A percentile compares a stretch with the other conserved stretches of the same genome.
phyloP scores from a whole-genome alignment of 2,329 filamentous ascomycete genomes.

The Westerdykella sp. region DNA sequence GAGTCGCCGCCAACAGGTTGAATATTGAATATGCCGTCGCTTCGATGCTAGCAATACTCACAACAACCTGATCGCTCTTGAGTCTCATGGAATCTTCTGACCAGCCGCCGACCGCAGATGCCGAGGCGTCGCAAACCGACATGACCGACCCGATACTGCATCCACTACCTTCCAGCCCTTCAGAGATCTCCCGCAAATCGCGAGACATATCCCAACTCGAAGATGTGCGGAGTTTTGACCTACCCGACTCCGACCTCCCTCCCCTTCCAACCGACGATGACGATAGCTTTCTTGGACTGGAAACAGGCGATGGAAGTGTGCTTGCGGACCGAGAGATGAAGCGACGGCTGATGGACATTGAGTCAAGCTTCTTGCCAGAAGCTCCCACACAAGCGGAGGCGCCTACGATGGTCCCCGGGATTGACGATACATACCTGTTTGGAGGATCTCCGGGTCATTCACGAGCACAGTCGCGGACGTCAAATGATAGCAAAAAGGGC shows the following conservation, averaged over 20 bases:
- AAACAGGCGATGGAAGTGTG: slow-evolving; percentile 34
- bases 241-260: slow-evolving; percentile 36
- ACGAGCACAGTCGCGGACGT: slow-evolving; percentile 13
- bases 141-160: no score
- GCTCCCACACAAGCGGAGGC: slow-evolving; percentile 34
- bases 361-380: slow-evolving; percentile 58
- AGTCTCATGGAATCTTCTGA: no score
- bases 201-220: slow-evolving; percentile 24
- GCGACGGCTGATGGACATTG: slow-evolving; percentile 54
- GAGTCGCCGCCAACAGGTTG: no score
- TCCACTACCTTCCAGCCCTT: no score
- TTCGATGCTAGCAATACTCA: no score
- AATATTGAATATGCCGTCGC: no score
- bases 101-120: slow-evolving; percentile 11
- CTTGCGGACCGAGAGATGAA: slow-evolving; percentile 56
- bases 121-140: slow-evolving; percentile 20
- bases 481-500: slow-evolving; percentile 4
- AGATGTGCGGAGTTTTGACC: slow-evolving; percentile 29
- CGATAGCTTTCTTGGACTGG: slow-evolving; percentile 34
- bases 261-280: slow-evolving; percentile 37
- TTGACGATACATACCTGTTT: slow-evolving; percentile 44
- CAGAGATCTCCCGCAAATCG: slow-evolving; percentile 1
- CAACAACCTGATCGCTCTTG: no score
- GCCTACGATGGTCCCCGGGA: slow-evolving; percentile 25
- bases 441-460: slow-evolving; percentile 33